phyloP scores from a whole-genome alignment of 768 basidiomycete species.

The Tubosaeta brunneosetosa region DNA sequence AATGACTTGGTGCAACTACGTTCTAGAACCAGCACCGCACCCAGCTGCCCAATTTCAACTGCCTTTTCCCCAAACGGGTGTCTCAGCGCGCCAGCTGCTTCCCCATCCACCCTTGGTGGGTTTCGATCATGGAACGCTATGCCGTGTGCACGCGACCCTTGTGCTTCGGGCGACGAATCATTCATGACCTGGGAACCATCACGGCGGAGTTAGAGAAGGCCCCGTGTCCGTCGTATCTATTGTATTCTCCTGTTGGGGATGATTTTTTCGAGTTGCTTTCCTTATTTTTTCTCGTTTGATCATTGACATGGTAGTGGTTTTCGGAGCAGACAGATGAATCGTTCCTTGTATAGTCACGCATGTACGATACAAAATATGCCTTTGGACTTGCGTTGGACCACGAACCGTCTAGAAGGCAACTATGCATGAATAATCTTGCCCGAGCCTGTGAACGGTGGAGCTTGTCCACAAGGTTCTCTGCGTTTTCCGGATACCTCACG shows the following conservation, averaged over 20 bases:
- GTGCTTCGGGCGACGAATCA: constrained; percentile 46
- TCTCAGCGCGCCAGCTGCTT: constrained; percentile 19
- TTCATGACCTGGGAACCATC: constrained; percentile 62
- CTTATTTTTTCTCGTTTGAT: neutral
- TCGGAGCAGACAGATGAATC: neutral
- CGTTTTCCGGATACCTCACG: neutral
- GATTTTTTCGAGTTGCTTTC: neutral
- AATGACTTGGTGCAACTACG: constrained; percentile 18
- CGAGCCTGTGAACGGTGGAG: neutral
- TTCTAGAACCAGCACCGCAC: constrained; percentile 12
- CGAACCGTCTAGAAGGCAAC: neutral
- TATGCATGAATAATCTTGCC: neutral
- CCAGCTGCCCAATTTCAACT: constrained; percentile 1
- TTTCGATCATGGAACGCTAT: constrained; percentile 18
- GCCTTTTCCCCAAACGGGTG: constrained; percentile 10
- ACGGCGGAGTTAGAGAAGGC: constrained; percentile 26
- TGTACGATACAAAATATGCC: neutral
- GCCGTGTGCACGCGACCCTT: constrained; percentile 23
- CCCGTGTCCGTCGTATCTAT: neutral
- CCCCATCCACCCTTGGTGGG: constrained; percentile 13
- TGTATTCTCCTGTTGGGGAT: neutral
- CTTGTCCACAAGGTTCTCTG: neutral
- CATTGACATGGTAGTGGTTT: neutral
- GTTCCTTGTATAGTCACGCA: neutral
- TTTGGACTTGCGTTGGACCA: neutral